Evolutionary conservation across 2,329 filamentous ascomycete species (phyloP), one percentile per base, ranked within the genome.

Genomic region (Elsinoe australis): DNA sequence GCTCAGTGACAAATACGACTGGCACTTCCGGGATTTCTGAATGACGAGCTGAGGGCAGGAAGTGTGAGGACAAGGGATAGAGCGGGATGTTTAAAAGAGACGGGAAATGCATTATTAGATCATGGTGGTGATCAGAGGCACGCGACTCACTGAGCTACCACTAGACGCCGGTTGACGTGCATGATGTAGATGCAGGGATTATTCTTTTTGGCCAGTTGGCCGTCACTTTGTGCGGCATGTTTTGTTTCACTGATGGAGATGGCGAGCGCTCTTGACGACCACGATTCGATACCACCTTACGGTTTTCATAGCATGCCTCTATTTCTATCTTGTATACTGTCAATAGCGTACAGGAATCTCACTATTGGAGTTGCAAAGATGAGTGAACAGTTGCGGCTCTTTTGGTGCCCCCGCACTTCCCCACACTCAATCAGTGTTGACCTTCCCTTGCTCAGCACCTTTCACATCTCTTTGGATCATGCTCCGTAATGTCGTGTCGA

Each of bases 1-100:
- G 35, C 71, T 87, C 73, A 72, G 72, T 26, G 70, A 72, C 35
- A 79, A 79, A 66, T 88, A 85, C 64, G 85, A 89, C 49, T 68
- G 73, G 45, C 78, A 73, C 58, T 90, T 90, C 62, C 71, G 73
- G 52, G 82, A 84, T 54, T 89, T 90, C 64, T 88, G 59, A 67
- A 47, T 14, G 10, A 35, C n/a, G 18, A 9, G 33, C 36, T 22
- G 33, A 10, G 7, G 35, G 12, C 4, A 5, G n/a, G 17, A 17
- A 45, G 32, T 29, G 14, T 12, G 6, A 22, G 15, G 38, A 14
- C 33, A 19, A 24, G 38, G 28, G 19, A 8, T 8, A 12, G 9
- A 22, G 5, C 3, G n/a, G 18, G n/a, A n/a, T n/a, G n/a, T n/a
- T n/a, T 36, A 17, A 6, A 17, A 18, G 33, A 5, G 18, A 17